Percentiles rank a stretch among this genome's conserved stretches.
Evolutionary conservation across 2,329 filamentous ascomycete species (phyloP).

Genomic region (Penicillium hordei): DNA sequence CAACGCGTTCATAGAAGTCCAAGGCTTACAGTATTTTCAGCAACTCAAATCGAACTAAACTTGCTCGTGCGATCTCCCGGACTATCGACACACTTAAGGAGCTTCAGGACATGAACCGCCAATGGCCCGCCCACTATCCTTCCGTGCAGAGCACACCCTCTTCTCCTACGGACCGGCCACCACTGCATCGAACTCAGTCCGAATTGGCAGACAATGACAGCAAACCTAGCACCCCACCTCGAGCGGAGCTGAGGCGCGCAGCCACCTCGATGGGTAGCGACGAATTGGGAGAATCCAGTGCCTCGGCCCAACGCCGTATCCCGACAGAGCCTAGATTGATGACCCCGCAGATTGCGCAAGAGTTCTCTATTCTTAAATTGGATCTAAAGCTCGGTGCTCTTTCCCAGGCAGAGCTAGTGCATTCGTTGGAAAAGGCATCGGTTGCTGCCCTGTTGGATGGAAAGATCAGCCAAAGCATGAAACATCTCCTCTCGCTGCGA

Average conservation of each 20-base stretch:
- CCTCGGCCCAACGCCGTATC: conserved; percentile 61
- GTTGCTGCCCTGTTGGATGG: conserved; percentile 88
- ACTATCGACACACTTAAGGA: conserved; percentile 80
- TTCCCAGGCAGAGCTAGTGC: conserved; percentile 85
- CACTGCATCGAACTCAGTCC: conserved; percentile 39
- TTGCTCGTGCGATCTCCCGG: conserved; percentile 83
- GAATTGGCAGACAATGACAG: conserved; percentile 29
- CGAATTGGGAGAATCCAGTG: conserved; percentile 69
- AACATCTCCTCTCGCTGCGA: conserved; percentile 79
- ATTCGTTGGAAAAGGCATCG: conserved; percentile 88
- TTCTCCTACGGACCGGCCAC: conserved; percentile 36
- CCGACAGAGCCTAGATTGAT: conserved; percentile 76
- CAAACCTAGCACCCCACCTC: conserved; percentile 35
- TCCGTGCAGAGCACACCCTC: conserved; percentile 49
- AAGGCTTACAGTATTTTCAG: conserved; percentile 34
- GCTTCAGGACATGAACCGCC: conserved; percentile 82
- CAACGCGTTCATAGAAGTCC: neutral
- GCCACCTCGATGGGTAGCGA: conserved; percentile 68
- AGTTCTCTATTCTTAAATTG: conserved; percentile 93
- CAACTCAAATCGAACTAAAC: conserved; percentile 82
- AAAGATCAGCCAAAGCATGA: conserved; percentile 90
- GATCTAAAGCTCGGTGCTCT: conserved; percentile 86
- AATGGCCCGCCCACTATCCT: conserved; percentile 95
- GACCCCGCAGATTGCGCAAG: conserved; percentile 87
- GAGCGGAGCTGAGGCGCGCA: conserved; percentile 64